Evolutionary conservation across 306 rosid species (phyloP).

Genomic region (Carpinus fangiana): DNA sequence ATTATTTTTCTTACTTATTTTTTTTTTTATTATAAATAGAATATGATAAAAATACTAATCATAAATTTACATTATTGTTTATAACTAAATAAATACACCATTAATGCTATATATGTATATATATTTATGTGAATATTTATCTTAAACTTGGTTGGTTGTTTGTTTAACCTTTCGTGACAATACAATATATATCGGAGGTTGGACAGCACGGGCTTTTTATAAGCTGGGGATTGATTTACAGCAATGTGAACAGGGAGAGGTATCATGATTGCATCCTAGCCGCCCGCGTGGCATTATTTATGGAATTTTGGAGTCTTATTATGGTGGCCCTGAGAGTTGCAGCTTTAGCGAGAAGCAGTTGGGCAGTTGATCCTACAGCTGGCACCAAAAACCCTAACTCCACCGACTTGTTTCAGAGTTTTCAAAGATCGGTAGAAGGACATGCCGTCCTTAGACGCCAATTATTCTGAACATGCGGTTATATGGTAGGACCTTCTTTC

Average conservation of each 20-base stretch:
- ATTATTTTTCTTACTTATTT: too few species aligned
- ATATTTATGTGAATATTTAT: too few species aligned
- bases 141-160: too few species aligned
- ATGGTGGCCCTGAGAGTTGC: constrained; percentile 20
- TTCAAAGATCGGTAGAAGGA: background rate
- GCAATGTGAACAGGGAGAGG: background rate
- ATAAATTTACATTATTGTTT: too few species aligned
- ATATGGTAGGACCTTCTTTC: constrained; percentile 19
- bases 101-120: too few species aligned
- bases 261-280: constrained; percentile 14
- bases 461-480: constrained; percentile 4
- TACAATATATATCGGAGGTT: background rate
- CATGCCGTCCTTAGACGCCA: background rate
- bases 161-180: too few species aligned
- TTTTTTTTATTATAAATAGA: too few species aligned
- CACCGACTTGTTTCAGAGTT: constrained; percentile 45
- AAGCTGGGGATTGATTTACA: background rate
- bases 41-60: too few species aligned
- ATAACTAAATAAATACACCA: too few species aligned
- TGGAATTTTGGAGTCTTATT: constrained; percentile 23
- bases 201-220: constrained; percentile 8
- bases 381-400: constrained; percentile 43
- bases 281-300: constrained; percentile 39
- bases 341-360: constrained; percentile 52
- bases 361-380: constrained; percentile 63